Base-by-base conservation (phyloP, 225 moss, liverwort and hornwort species). In the Polytrichum formosum region DNA sequence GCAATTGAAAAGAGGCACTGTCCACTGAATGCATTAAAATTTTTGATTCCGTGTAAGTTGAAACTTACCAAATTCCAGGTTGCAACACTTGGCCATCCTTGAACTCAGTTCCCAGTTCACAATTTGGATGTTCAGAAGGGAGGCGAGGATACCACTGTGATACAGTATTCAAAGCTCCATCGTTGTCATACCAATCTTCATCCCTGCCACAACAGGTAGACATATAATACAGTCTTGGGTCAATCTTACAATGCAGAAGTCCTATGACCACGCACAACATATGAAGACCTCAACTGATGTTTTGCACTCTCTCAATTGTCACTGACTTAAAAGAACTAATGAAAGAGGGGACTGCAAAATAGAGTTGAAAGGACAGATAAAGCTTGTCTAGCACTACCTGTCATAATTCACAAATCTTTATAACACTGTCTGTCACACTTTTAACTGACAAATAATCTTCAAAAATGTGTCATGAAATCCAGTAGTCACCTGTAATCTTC, bases 141-240 rank as follows among this genome's bases (percentile, higher is more conserved):
- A 88, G 56, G 19, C 78, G 66, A 76, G 96, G 96, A 76, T 83
- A 96, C n/a, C 85, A 77, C 69, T 91, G 91, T 74, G 93, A 96
- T 64, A 83, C 56, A 26, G 87, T 90, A 72, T 96, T 96, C 72
- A 96, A 73, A 63, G 96, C 96, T 27, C 96, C 96, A 66, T 96
- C 96, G 80, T 96, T 96, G 26, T 87, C 96, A 72, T 76, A 70
- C 96, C 96, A 96, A 31, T 91, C 96, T 71, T 93, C 93, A 33
- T 90, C 85, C 67, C 94, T 94, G 79, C 35, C 70, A 20, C 1
- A 71, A 16, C 46, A 46, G 46, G 46, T 46, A 46, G 46, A 46
- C 2, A 46, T 46, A 13, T 46, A 16, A 37, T 37, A 46, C 4
- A 46, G 46, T 46, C 13, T 46, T 9, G 13, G 46, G 46, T 46